Base-by-base conservation (phyloP, 495 filamentous ascomycete species). In the Corynascus novoguineensis region DNA sequence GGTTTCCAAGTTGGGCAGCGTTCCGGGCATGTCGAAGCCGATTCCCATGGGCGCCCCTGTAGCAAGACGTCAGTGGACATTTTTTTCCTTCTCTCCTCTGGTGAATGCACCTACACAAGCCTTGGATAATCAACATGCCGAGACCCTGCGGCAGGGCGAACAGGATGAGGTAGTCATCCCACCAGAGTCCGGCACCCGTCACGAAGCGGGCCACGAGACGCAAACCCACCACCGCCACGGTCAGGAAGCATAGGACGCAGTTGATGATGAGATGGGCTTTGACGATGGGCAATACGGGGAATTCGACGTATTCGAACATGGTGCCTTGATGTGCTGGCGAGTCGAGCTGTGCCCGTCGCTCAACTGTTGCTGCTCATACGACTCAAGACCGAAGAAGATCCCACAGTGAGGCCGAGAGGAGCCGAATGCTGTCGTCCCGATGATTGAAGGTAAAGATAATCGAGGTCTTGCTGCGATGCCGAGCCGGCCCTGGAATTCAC, bases 151-250 rank as follows among this genome's bases (percentile, higher is more conserved):
- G 64, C 31, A 67, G 11, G 22, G 68, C 46, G 24, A 54, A 37
- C 14, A 68, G 25, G 25, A 70, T 65, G n/a, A 71, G 61, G 22
- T 57, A 68, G 55, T 70, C 68, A 60, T 71, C 68, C 63, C 63
- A 68, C 55, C 67, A 64, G n/a, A 69, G 59, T 24, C 53, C 51
- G 17, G 60, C 61, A 9, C 64, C 58, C 15, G 58, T 55, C 14
- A 35, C n/a, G 38, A 58, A 58, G 4, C 65, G 60, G 19, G 60
- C 45, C 27, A 52, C 42, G 4, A 66, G 31, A 22, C 64, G 58
- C n/a, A 62, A 35, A 2, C n/a, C 56, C 15, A 66, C 53, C n/a
- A 58, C 45, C 32, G 17, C 3, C 22, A 66, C 11, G 19, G 55
- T 46, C 6, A 66, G 25, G 17, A 56, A 32, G 32, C 40, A 48